Percentiles rank a stretch among this genome's conserved stretches.
phyloP scores from a whole-genome alignment of 225 moss, liverwort and hornwort genomes.

The Pleurozium schreberi region DNA sequence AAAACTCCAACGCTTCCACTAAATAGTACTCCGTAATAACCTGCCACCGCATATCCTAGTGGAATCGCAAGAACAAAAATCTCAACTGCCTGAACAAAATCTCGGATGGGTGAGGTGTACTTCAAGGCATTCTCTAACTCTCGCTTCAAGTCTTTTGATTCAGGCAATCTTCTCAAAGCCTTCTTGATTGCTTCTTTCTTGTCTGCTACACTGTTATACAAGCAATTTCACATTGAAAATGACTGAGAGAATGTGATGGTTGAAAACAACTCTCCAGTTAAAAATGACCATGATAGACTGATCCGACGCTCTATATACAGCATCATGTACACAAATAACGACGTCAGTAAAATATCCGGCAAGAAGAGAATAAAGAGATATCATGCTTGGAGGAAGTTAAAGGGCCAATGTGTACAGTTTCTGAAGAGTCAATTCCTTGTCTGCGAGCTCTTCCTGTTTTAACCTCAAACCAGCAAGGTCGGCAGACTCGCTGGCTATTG shows the following conservation, averaged over 20 bases:
- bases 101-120: constrained; percentile 12
- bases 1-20: background rate
- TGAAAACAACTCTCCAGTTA: background rate
- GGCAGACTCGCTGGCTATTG: constrained; percentile 64
- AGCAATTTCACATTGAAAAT: background rate
- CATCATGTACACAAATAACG: background rate
- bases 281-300: background rate
- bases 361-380: background rate
- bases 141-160: constrained; percentile 52
- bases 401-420: constrained; percentile 43
- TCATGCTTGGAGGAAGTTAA: background rate
- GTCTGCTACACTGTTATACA: constrained; percentile 47
- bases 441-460: constrained; percentile 69
- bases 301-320: background rate
- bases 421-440: constrained; percentile 51
- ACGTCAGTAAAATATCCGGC: background rate
- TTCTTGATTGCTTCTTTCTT: constrained; percentile 45
- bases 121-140: constrained; percentile 58
- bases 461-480: constrained; percentile 61
- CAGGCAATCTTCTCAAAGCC: constrained; percentile 63
- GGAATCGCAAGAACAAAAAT: background rate
- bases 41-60: background rate
- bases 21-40: background rate
- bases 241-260: background rate
- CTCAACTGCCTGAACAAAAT: background rate